These are phyloP conservation scores for Plasmodium gonderi DNA, from an alignment of 169 alveolate species.

Conservation along the genomic window DNA sequence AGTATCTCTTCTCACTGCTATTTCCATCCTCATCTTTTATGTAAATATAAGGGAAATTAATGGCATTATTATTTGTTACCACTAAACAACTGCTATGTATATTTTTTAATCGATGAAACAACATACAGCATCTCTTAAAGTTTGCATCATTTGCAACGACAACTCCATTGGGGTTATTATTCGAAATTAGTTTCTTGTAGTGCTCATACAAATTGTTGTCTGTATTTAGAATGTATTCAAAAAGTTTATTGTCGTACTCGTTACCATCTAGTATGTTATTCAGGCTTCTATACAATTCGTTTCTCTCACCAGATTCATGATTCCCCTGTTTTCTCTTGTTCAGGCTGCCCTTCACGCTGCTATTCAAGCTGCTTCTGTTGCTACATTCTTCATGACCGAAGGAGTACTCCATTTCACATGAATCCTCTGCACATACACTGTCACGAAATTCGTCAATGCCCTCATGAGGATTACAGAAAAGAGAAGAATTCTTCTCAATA, in stretches of 20 bases:
- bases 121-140: conserved; percentile 74
- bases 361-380: neutral
- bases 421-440: neutral
- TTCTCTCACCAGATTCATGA: neutral
- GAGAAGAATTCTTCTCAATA: conserved; percentile 17
- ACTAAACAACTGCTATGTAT: conserved; percentile 70
- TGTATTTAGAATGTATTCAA: conserved; percentile 49
- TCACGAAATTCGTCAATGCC: neutral
- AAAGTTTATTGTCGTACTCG: conserved; percentile 40
- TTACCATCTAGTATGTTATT: conserved; percentile 33
- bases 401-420: too few species aligned
- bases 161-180: conserved; percentile 68
- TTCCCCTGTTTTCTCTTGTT: neutral
- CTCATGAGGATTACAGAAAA: neutral
- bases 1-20: conserved; percentile 77
- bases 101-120: conserved; percentile 73
- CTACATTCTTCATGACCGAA: neutral
- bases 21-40: conserved; percentile 19
- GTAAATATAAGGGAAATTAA: conserved; percentile 60
- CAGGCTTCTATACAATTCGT: neutral
- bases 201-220: conserved; percentile 48
- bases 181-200: conserved; percentile 68
- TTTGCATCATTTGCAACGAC: conserved; percentile 73
- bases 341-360: neutral
- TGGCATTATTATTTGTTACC: conserved; percentile 72